Conservation (phyloP, 2,329 filamentous ascomycete genomes). For the Beauveria brongniartii region DNA sequence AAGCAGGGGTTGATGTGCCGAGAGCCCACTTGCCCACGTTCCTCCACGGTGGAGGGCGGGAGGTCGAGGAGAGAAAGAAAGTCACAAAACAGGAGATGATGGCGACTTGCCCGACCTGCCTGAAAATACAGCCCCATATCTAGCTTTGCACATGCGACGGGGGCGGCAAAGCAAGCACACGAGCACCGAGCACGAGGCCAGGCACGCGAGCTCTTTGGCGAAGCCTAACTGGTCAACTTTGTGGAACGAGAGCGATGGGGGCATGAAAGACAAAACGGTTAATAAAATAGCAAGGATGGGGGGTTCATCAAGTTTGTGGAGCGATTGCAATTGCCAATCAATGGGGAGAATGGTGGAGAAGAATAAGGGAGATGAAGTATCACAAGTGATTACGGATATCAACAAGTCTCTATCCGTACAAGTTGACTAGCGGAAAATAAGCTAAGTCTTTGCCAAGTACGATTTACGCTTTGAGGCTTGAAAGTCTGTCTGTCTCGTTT, state of each 20-base stretch:
- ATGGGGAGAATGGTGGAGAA: no score
- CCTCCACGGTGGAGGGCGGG: neutral
- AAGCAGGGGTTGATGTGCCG: neutral
- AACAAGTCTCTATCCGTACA: no score
- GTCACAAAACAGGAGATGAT: neutral
- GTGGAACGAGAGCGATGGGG: neutral
- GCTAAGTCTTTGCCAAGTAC: no score
- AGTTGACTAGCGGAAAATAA: no score
- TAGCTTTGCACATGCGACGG: neutral
- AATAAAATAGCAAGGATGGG: no score
- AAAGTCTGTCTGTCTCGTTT: no score
- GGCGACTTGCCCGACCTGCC: neutral
- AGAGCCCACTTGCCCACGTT: neutral
- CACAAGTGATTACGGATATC: no score
- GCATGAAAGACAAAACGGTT: no score
- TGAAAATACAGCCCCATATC: neutral
- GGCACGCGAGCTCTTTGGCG: conserved; percentile 7
- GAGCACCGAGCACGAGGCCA: conserved; percentile 15
- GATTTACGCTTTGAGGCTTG: no score
- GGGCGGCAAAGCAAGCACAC: neutral
- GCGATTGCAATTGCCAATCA: no score
- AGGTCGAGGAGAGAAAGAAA: neutral
- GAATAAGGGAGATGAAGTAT: no score
- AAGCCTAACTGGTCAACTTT: neutral
- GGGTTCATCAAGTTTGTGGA: no score